Evolutionary conservation across 768 basidiomycete species (phyloP).

Genomic region (Russula vinacea): DNA sequence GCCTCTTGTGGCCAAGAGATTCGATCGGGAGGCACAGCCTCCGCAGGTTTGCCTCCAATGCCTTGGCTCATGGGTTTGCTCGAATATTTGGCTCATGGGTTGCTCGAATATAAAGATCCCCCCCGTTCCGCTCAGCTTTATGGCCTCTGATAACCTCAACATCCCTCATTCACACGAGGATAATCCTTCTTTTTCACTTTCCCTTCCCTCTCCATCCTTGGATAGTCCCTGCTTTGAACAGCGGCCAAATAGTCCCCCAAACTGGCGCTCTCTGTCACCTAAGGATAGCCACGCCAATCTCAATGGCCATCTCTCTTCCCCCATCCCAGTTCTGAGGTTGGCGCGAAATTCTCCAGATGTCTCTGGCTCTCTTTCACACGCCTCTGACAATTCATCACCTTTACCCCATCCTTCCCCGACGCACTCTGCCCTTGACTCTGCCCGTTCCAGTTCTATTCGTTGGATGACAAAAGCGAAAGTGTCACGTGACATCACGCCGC

Average conservation of each 20-base stretch:
- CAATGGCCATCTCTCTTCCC: conserved; percentile 19
- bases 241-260: not conserved
- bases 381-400: conserved; percentile 39
- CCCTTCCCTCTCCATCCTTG: not conserved
- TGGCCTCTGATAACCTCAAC: conserved; percentile 20
- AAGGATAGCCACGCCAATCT: too few relatives aligned
- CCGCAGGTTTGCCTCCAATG: too few relatives aligned
- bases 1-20: too few relatives aligned
- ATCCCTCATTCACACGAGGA: conserved; percentile 28
- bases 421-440: conserved; percentile 47
- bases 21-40: too few relatives aligned
- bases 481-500: conserved; percentile 67
- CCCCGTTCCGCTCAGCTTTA: too few relatives aligned
- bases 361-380: conserved; percentile 31
- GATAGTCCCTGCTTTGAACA: not conserved
- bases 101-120: too few relatives aligned
- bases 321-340: conserved; percentile 20
- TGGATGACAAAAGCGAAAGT: conserved; percentile 51
- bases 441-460: conserved; percentile 50
- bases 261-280: too few relatives aligned
- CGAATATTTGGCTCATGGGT: too few relatives aligned
- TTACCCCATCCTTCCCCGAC: conserved; percentile 73
- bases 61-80: too few relatives aligned
- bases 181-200: not conserved
- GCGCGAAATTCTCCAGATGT: conserved; percentile 37